These are phyloP conservation scores for Xerophyta viscosa DNA, from an alignment of 106 monocot species.

Conservation along the genomic window DNA sequence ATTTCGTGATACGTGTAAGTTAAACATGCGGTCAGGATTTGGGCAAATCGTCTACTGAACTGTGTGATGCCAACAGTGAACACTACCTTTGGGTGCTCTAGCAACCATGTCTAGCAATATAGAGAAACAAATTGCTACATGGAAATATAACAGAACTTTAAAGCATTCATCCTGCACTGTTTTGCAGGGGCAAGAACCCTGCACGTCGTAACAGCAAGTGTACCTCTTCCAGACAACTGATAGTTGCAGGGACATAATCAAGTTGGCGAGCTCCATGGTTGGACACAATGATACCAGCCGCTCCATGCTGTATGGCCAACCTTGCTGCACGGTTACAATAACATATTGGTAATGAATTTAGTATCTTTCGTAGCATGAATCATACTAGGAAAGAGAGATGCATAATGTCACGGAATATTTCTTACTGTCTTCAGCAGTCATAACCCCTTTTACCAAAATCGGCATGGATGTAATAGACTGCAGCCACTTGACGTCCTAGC, in stretches of 20 bases:
- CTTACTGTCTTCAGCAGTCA: slow-evolving; percentile 66
- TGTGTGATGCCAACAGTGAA: too few relatives aligned
- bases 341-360: too few relatives aligned
- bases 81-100: too few relatives aligned
- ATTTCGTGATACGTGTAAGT: too few relatives aligned
- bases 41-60: too few relatives aligned
- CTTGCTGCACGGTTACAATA: slow-evolving; percentile 29
- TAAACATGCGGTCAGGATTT: too few relatives aligned
- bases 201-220: neutral
- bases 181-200: neutral
- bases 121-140: too few relatives aligned
- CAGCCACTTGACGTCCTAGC: slow-evolving; percentile 69
- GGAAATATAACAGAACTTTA: too few relatives aligned
- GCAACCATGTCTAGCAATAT: too few relatives aligned
- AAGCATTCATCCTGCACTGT: too few relatives aligned
- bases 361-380: too few relatives aligned
- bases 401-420: neutral
- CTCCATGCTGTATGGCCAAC: slow-evolving; percentile 50
- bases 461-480: slow-evolving; percentile 65
- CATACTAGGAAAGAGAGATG: neutral
- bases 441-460: slow-evolving; percentile 61
- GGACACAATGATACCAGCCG: slow-evolving; percentile 65
- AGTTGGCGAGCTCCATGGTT: slow-evolving; percentile 84
- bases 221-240: slow-evolving; percentile 68
- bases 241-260: slow-evolving; percentile 63